Conservation (phyloP, 192 early-diverging fungal genomes). For the Backusella macrospora region DNA sequence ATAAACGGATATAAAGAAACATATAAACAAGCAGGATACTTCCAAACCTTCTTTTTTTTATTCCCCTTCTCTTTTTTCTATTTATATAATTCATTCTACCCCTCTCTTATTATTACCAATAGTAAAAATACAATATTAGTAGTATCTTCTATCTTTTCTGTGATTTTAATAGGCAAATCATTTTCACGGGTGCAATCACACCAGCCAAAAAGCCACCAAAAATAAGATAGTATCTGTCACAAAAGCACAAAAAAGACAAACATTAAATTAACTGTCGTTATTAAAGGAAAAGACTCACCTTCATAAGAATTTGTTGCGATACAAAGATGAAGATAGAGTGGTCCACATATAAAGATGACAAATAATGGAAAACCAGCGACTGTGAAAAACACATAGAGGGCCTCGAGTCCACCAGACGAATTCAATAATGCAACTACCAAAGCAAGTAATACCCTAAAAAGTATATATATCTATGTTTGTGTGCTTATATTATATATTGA, state of each 20-base stretch:
- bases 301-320: slow-evolving; percentile 52
- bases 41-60: not conserved
- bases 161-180: slow-evolving; percentile 84
- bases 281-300: slow-evolving; percentile 56
- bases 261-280: slow-evolving; percentile 76
- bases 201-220: slow-evolving; percentile 93
- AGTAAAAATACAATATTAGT: slow-evolving; percentile 86
- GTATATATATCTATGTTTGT: not conserved
- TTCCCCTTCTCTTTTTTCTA: not conserved
- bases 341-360: slow-evolving; percentile 67
- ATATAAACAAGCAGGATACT: slow-evolving; percentile 5
- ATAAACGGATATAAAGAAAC: slow-evolving; percentile 5
- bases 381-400: slow-evolving; percentile 83
- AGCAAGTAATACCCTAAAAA: slow-evolving; percentile 57
- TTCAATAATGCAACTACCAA: slow-evolving; percentile 88
- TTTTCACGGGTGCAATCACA: slow-evolving; percentile 87
- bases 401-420: slow-evolving; percentile 65
- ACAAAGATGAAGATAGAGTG: slow-evolving; percentile 59
- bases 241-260: slow-evolving; percentile 74
- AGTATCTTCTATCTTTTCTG: slow-evolving; percentile 93
- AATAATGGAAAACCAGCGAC: slow-evolving; percentile 72
- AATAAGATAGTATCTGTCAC: slow-evolving; percentile 84
- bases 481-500: slow-evolving; percentile 24
- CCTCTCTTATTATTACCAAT: slow-evolving; percentile 51
- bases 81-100: too few species aligned